These are phyloP conservation scores for Zopfia rhizophila DNA, from an alignment of 2,329 filamentous ascomycete genomes.

Conservation along the genomic window DNA sequence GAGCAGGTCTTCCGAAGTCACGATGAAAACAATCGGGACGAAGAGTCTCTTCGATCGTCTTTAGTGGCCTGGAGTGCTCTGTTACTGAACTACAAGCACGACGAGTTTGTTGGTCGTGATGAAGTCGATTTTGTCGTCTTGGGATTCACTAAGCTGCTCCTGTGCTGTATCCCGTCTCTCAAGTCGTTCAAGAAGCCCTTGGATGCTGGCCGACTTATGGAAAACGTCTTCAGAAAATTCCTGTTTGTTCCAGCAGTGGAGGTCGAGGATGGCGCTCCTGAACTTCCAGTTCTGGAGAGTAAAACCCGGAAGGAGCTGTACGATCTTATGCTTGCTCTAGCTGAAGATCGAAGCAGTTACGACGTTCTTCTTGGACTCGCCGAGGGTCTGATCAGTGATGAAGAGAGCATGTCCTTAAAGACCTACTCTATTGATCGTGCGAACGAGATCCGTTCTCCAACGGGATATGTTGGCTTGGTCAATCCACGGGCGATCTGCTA, in stretches of 20 bases:
- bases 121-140: slow-evolving; percentile 48
- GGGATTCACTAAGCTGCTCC: slow-evolving; percentile 54
- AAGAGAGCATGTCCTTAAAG: slow-evolving; percentile 68
- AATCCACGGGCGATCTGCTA: slow-evolving; percentile 98
- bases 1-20: slow-evolving; percentile 47
- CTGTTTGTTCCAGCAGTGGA: slow-evolving; percentile 40
- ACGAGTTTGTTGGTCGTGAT: slow-evolving; percentile 48
- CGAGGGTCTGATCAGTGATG: slow-evolving; percentile 28
- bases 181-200: slow-evolving; percentile 54
- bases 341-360: slow-evolving; percentile 43
- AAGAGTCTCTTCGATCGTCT: slow-evolving; percentile 39
- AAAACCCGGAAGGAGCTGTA: slow-evolving; percentile 50
- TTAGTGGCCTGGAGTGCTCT: slow-evolving; percentile 45
- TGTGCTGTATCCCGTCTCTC: slow-evolving; percentile 49
- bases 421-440: slow-evolving; percentile 66
- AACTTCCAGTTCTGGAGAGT: slow-evolving; percentile 47
- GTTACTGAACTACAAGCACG: slow-evolving; percentile 45
- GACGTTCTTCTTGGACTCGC: slow-evolving; percentile 41
- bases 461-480: slow-evolving; percentile 87
- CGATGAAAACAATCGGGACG: slow-evolving; percentile 46
- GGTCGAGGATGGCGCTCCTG: slow-evolving; percentile 19
- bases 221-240: slow-evolving; percentile 47
- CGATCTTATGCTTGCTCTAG: slow-evolving; percentile 45
- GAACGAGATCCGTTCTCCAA: slow-evolving; percentile 76
- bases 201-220: slow-evolving; percentile 40